Base-by-base conservation (phyloP, 129 eudicot genomes). In the Chrysanthemum lavandulifolium region DNA sequence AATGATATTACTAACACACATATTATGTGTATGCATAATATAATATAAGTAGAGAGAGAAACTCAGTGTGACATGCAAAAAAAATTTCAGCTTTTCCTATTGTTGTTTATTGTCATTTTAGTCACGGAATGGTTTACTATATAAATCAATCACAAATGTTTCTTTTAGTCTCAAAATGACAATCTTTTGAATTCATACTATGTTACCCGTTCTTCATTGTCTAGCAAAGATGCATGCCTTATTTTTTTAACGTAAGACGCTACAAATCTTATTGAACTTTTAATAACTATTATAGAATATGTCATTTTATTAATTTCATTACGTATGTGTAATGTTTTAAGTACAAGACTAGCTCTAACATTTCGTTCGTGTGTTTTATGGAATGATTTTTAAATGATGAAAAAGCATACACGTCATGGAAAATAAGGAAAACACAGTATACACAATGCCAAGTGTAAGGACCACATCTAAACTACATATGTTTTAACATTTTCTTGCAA, bases 21-120 rank as follows among this genome's bases (percentile, higher is more conserved):
- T 4, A 13, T 4, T 33, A 8, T 2, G 36, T 31, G 36, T 31
- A 31, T 11, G 5, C 10, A 13, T 4, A 40, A 60, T 14, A 13
- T 36, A 56, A 52, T 2, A 13, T 49, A 15, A 13, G 21, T 25
- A 45, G 73, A 76, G 47, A 27, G 10, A 67, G 19, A 23, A 16
- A 60, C 29, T 72, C 57, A 23, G 13, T 33, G 68, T 57, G 16
- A 15, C 57, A 54, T 77, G 76, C 71, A 61, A 33, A 9, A n/a
- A n/a, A n/a, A n/a, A n/a, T 14, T 61, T 53, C 66, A 66, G 49
- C 67, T 75, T 66, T 76, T 60, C 36, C 48, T 75, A 40, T 78
- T 78, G 73, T 72, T 72, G 1, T 47, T 72, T 72, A 72, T 61
- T 47, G 69, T 78, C 71, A 45, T 14, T 56, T 71, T 56, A 16